Percentiles rank a stretch among this genome's conserved stretches.
Evolutionary conservation across 2,329 filamentous ascomycete genomes (phyloP).

Genomic region (Colletotrichum sublineola): DNA sequence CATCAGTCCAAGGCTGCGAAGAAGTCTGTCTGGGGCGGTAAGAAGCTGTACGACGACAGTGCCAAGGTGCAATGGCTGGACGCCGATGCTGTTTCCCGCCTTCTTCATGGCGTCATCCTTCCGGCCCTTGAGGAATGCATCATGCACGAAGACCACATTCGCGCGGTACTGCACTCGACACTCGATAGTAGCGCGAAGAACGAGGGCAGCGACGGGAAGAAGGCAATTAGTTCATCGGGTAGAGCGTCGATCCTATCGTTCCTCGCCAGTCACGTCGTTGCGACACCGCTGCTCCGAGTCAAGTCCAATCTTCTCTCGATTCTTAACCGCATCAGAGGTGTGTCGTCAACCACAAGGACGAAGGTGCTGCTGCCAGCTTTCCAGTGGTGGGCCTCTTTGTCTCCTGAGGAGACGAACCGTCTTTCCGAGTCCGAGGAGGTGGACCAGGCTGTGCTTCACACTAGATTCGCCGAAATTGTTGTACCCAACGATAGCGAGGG

Average conservation of each 20-base stretch:
- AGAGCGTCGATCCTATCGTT: constrained; percentile 77
- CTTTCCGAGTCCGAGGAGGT: constrained; percentile 56
- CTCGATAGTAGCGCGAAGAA: constrained; percentile 65
- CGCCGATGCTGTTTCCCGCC: constrained; percentile 67
- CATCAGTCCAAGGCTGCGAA: constrained; percentile 56
- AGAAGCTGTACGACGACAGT: constrained; percentile 73
- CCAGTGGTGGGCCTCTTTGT: constrained; percentile 74
- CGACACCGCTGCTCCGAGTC: constrained; percentile 76
- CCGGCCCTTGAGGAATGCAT: constrained; percentile 88
- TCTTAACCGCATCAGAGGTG: constrained; percentile 79
- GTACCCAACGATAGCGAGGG: constrained; percentile 66
- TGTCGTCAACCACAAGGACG: constrained; percentile 77
- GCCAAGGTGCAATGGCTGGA: constrained; percentile 70
- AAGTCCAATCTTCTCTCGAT: constrained; percentile 80
- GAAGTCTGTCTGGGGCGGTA: constrained; percentile 69
- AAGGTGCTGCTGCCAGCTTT: constrained; percentile 83
- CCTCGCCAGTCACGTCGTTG: constrained; percentile 78
- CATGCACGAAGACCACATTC: constrained; percentile 80
- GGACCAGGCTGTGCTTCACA: constrained; percentile 58
- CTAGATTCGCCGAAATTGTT: constrained; percentile 64
- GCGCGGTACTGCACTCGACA: constrained; percentile 70
- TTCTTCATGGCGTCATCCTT: constrained; percentile 77
- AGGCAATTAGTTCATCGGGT: constrained; percentile 69
- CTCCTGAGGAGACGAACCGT: constrained; percentile 62
- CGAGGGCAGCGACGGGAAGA: constrained; percentile 61